Evolutionary conservation across 2,329 filamentous ascomycete species (phyloP).

Genomic region (Paramyrothecium roridum): DNA sequence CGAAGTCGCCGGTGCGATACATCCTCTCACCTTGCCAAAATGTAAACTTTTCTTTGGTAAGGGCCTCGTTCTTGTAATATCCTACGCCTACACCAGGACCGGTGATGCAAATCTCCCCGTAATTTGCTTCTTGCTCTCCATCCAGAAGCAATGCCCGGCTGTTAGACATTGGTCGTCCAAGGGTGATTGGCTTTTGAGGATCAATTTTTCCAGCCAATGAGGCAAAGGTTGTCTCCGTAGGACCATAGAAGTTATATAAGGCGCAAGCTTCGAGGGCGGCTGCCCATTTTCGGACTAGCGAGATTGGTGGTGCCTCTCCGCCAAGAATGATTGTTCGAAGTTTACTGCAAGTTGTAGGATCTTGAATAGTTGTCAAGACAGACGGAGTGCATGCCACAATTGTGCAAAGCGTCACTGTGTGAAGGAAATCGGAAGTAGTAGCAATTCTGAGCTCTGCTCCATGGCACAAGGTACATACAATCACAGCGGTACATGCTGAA

Average conservation of each 20-base stretch:
- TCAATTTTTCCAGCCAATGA: conserved; percentile 4
- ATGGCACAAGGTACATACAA: not conserved
- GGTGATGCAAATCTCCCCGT: conserved; percentile 11
- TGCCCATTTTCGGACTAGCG: conserved; percentile 6
- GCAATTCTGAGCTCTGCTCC: conserved; percentile 2
- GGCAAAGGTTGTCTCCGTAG: conserved; percentile 11
- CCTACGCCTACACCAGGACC: conserved; percentile 36
- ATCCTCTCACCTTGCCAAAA: conserved; percentile 14
- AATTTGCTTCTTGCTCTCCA: conserved; percentile 2
- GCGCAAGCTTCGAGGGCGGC: not conserved
- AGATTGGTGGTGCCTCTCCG: conserved; percentile 6
- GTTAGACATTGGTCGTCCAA: no score
- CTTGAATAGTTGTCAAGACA: conserved; percentile 3
- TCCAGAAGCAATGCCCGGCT: no score
- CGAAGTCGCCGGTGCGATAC: conserved; percentile 34
- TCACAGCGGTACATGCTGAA: conserved; percentile 12
- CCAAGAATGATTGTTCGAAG: conserved; percentile 9
- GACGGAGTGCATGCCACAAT: conserved; percentile 6
- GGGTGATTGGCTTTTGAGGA: no score
- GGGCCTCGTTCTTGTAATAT: conserved; percentile 28
- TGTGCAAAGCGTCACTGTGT: no score
- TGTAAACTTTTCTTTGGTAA: conserved; percentile 10
- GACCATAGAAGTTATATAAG: conserved; percentile 13
- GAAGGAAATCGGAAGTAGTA: conserved; percentile 1
- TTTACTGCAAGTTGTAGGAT: not conserved